These are phyloP conservation scores for Vitis amurensis DNA, from an alignment of 164 flowering plant genomes.

Conservation along the genomic window DNA sequence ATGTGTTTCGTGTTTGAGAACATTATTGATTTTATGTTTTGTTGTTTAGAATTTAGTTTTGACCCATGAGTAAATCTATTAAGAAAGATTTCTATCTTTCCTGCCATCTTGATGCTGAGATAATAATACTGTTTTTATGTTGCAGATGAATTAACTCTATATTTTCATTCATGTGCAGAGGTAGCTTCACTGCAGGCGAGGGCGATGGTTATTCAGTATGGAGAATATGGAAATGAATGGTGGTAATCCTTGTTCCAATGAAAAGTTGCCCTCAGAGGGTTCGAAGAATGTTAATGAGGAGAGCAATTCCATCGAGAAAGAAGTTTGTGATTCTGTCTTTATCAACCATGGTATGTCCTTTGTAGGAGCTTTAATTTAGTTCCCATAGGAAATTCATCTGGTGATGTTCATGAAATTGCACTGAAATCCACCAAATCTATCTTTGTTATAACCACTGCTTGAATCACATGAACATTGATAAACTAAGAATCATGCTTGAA, in stretches of 20 bases:
- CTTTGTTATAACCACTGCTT: neutral
- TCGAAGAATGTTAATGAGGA: conserved; percentile 14
- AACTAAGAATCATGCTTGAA: neutral
- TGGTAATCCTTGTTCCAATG: conserved; percentile 13
- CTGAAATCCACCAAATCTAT: neutral
- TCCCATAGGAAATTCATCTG: neutral
- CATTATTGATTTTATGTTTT: neutral
- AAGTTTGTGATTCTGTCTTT: conserved; percentile 9
- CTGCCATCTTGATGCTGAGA: neutral
- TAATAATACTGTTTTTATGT: neutral
- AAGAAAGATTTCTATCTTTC: neutral
- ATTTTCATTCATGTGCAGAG: neutral
- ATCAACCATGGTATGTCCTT: conserved; percentile 32
- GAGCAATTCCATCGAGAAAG: conserved; percentile 16
- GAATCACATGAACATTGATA: neutral
- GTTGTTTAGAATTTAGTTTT: neutral
- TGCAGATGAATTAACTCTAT: conserved; percentile 1
- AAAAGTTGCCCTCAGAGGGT: conserved; percentile 13
- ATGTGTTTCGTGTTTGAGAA: too few relatives aligned
- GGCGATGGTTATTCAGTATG: conserved; percentile 15
- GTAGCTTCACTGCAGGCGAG: neutral
- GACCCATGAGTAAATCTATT: neutral
- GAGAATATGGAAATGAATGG: conserved; percentile 27
- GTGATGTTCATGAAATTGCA: neutral
- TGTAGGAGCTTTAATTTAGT: neutral